Conservation (phyloP, 805 yeast genomes). For the Wickerhamiella kurtzmanii region DNA sequence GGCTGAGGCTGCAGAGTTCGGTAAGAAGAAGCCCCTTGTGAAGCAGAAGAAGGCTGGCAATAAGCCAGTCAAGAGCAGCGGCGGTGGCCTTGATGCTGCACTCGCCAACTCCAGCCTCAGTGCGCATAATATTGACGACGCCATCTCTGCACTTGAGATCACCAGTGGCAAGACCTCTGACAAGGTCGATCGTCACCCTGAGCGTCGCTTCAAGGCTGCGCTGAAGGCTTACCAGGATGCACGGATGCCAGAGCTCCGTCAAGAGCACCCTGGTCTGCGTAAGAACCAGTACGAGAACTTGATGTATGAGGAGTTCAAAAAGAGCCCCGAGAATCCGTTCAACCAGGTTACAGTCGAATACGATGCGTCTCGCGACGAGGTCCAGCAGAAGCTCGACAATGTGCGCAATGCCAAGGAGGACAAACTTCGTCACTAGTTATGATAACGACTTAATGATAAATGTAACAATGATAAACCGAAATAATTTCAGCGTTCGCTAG, state of each 20-base stretch:
- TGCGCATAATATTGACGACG: constrained; percentile 67
- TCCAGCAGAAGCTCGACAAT: constrained; percentile 33
- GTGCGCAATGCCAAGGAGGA: constrained; percentile 39
- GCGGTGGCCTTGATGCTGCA: constrained; percentile 39
- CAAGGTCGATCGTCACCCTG: constrained; percentile 69
- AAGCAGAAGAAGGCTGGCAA: constrained; percentile 54
- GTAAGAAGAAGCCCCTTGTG: constrained; percentile 37
- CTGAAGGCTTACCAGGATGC: constrained; percentile 54
- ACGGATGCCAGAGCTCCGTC: constrained; percentile 56
- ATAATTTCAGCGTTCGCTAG: too few species aligned
- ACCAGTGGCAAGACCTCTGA: constrained; percentile 36
- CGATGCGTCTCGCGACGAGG: constrained; percentile 48
- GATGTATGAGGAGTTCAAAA: constrained; percentile 66
- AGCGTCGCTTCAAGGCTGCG: constrained; percentile 77
- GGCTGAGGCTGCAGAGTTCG: constrained; percentile 53
- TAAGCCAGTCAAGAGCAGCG: constrained; percentile 43
- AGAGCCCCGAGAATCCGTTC: constrained; percentile 70
- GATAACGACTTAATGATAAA: background rate
- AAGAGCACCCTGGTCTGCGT: constrained; percentile 70
- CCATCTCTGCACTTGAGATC: constrained; percentile 62
- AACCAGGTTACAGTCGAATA: constrained; percentile 55
- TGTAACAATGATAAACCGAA: too few species aligned
- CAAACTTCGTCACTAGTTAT: constrained; percentile 17
- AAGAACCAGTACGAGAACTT: constrained; percentile 65
- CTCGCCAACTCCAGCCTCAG: constrained; percentile 49